Evolutionary conservation across 2,329 filamentous ascomycete species (phyloP).

Genomic region (Claviceps sp.): DNA sequence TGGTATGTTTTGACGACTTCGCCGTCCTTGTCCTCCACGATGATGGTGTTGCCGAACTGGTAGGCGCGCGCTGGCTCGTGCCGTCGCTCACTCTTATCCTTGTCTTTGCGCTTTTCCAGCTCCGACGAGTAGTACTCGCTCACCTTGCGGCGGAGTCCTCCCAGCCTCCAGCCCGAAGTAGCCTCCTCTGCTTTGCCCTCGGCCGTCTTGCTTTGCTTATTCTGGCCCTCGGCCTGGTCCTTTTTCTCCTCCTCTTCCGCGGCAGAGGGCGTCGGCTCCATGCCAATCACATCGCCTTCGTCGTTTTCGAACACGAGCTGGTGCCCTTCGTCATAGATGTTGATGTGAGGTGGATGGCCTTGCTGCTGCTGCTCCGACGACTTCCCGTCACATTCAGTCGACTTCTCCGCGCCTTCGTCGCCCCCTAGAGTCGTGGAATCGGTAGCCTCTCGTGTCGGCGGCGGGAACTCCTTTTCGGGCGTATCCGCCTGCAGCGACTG

Average conservation of each 20-base stretch:
- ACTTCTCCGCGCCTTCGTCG: conserved; percentile 18
- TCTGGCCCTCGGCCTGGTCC: neutral
- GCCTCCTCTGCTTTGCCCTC: conserved; percentile 3
- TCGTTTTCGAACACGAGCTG: conserved; percentile 71
- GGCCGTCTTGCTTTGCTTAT: neutral
- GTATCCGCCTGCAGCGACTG: conserved; percentile 14
- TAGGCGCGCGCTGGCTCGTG: conserved; percentile 69
- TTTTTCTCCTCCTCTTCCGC: neutral
- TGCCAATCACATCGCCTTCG: conserved; percentile 72
- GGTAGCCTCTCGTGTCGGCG: conserved; percentile 17
- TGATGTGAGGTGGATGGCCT: conserved; percentile 26
- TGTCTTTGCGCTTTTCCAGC: conserved; percentile 47
- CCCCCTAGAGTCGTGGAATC: conserved; percentile 19
- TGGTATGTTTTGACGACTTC: conserved; percentile 80
- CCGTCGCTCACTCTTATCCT: conserved; percentile 44
- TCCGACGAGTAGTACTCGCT: conserved; percentile 45
- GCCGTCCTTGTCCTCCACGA: conserved; percentile 75
- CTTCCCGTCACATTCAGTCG: conserved; percentile 13
- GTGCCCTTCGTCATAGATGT: conserved; percentile 70
- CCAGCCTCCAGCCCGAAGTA: conserved; percentile 18
- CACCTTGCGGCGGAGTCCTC: conserved; percentile 35
- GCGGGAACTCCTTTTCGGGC: conserved; percentile 17
- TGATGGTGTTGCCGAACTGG: conserved; percentile 76
- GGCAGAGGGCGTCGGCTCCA: conserved; percentile 26
- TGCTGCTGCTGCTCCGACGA: conserved; percentile 3